phyloP scores from a whole-genome alignment of 2,329 filamentous ascomycete genomes.

The Alternaria arborescens region DNA sequence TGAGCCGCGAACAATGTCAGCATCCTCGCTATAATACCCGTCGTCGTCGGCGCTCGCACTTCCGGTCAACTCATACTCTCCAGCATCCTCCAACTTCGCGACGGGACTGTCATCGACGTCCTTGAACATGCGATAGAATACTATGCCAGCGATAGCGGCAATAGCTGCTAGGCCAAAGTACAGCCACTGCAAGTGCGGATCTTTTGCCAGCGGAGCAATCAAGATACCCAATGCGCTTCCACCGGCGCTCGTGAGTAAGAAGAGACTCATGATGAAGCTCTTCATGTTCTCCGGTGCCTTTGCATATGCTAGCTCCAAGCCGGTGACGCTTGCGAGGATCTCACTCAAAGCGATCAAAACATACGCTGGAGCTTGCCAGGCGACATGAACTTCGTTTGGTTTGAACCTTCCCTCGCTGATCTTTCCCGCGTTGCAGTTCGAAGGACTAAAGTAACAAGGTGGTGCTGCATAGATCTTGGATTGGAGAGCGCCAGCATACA shows the following conservation, averaged over 20 bases:
- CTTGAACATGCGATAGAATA: slow-evolving; percentile 63
- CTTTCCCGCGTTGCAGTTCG: slow-evolving; percentile 49
- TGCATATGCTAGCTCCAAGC: slow-evolving; percentile 58
- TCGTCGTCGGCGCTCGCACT: slow-evolving; percentile 9
- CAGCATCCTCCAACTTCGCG: slow-evolving; percentile 12
- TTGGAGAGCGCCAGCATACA: slow-evolving; percentile 66
- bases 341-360: slow-evolving; percentile 56
- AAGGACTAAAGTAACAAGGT: slow-evolving; percentile 61
- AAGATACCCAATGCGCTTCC: slow-evolving; percentile 69
- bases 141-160: slow-evolving; percentile 58
- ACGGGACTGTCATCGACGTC: slow-evolving; percentile 13
- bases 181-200: slow-evolving; percentile 74
- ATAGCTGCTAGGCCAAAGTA: slow-evolving; percentile 66
- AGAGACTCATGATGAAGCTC: slow-evolving; percentile 63
- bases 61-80: slow-evolving; percentile 26
- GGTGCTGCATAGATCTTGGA: slow-evolving; percentile 62
- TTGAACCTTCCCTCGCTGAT: slow-evolving; percentile 39
- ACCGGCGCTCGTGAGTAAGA: slow-evolving; percentile 67
- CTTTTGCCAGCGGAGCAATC: slow-evolving; percentile 66
- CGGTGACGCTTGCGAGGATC: slow-evolving; percentile 59
- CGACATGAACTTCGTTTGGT: slow-evolving; percentile 57
- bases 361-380: slow-evolving; percentile 57
- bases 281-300: slow-evolving; percentile 59
- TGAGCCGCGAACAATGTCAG: not conserved
- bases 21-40: slow-evolving; percentile 4